Conservation (phyloP, 169 alveolate genomes). For the Eimeria sp. region DNA sequence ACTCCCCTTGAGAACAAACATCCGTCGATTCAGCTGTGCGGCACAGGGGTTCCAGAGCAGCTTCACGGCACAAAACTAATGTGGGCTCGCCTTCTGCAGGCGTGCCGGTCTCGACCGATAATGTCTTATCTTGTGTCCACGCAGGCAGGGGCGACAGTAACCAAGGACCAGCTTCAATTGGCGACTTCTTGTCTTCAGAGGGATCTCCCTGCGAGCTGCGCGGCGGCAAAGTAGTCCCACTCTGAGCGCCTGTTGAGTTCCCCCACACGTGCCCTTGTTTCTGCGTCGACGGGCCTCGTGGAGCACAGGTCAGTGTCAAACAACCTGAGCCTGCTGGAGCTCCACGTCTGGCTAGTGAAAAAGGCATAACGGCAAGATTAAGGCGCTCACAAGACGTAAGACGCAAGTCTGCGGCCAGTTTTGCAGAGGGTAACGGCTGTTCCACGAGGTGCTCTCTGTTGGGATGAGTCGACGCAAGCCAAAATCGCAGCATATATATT, state of each 20-base stretch:
- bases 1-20: background rate
- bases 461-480: constrained; percentile 59
- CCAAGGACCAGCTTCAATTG: constrained; percentile 31
- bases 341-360: constrained; percentile 19
- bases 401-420: constrained; percentile 71
- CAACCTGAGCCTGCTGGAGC: constrained; percentile 14
- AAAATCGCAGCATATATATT: constrained; percentile 17
- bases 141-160: constrained; percentile 4
- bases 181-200: background rate
- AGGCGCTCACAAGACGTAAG: constrained; percentile 76
- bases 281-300: constrained; percentile 21
- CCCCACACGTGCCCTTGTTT: constrained; percentile 4
- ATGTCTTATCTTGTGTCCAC: constrained; percentile 39
- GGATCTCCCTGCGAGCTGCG: background rate
- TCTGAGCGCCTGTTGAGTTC: background rate
- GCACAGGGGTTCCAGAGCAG: constrained; percentile 14
- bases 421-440: constrained; percentile 73
- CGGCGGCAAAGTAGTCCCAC: constrained; percentile 2
- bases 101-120: constrained; percentile 27
- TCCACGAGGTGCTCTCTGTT: constrained; percentile 37
- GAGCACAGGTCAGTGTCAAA: constrained; percentile 35
- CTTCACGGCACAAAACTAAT: constrained; percentile 58
- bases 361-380: constrained; percentile 27
- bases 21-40: constrained; percentile 4
- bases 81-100: constrained; percentile 60